Evolutionary conservation across 208 protist genomes (phyloP).

Genomic region (Trypanosoma theileri): DNA sequence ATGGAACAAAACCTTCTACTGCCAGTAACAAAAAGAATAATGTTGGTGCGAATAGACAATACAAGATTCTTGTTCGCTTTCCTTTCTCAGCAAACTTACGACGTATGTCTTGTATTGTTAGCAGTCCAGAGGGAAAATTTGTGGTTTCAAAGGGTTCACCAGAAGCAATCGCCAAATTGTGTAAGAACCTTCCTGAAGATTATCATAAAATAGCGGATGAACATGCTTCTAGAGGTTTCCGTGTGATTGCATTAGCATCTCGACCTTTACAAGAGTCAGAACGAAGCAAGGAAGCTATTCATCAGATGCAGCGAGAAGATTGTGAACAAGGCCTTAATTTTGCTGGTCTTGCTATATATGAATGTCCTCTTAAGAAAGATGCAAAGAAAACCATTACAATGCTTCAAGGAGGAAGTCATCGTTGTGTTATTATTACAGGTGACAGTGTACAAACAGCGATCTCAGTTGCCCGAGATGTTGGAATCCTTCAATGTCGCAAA

Average conservation of each 20-base stretch:
- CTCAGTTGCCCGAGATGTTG: conserved; percentile 93
- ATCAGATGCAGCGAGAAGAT: conserved; percentile 68
- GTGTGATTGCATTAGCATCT: conserved; percentile 97
- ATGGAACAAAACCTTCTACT: neutral
- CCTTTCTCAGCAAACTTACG: conserved; percentile 95
- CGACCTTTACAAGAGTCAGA: conserved; percentile 63
- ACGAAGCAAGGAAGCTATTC: conserved; percentile 42
- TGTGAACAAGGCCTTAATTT: conserved; percentile 94
- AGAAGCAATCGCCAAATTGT: conserved; percentile 91
- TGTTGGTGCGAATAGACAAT: conserved; percentile 29
- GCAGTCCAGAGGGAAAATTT: conserved; percentile 54
- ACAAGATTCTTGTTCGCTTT: conserved; percentile 90
- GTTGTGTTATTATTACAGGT: conserved; percentile 97
- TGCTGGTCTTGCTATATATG: conserved; percentile 95
- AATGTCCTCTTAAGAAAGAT: conserved; percentile 95
- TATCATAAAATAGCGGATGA: conserved; percentile 83
- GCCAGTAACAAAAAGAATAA: conserved; percentile 20
- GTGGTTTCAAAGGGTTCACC: conserved; percentile 96
- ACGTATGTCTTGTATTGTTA: conserved; percentile 94
- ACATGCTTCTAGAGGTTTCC: conserved; percentile 90
- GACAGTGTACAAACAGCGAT: conserved; percentile 97
- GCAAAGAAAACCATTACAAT: conserved; percentile 79
- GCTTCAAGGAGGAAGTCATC: conserved; percentile 80
- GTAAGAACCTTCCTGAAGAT: conserved; percentile 68
- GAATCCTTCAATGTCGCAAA: conserved; percentile 67